Evolutionary conservation across 768 basidiomycete species (phyloP), one percentile per base, ranked within the genome.

Genomic region (Rhizopogon vulgaris): DNA sequence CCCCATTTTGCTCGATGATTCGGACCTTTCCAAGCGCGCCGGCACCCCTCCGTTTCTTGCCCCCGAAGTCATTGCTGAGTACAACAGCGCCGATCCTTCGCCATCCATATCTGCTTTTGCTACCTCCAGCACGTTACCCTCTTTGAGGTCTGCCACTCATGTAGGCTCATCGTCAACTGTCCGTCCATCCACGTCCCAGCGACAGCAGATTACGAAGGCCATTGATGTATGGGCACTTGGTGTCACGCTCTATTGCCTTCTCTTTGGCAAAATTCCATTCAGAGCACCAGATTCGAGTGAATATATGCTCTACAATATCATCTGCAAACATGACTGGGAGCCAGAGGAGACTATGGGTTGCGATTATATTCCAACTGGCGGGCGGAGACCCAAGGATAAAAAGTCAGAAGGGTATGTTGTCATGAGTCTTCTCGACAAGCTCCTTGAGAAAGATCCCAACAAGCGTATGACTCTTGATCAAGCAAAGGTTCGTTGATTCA

Each of bases 191-290:
- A 56, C 61, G 3, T 48, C 55, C 47, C 64, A 55, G 48, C 72
- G 61, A 52, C 82, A 77, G 5, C 77, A 79, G 3, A 87, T 96
- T 48, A 92, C 92, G 38, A 92, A 94, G 66, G 85, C 92, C 3
- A 95, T 98, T 64, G 96, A 99, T 63, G 82, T 99, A 32, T 99
- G 96, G 96, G 95, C 96, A 0, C 78, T 99, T 2, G 96, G 96
- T 22, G 88, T 97, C 28, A 99, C 96, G 2, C 74, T 97, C 4
- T 98, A 92, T 69, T 95, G 94, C 64, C 79, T 98, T 41, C 78
- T 98, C 2, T 97, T 95, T 58, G 96, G 93, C 9, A 74, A 72
- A 51, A 81, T 87, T 1, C 95, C 95, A 1, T 98, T 94, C 68
- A 71, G 73, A 28, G 78, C 78, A 1, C 66, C 71, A n/a, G 70